A percentile compares a stretch with the other conserved stretches of the same genome.
Evolutionary conservation across 2,329 filamentous ascomycete species (phyloP).

Genomic region (Trichoderma simmonsii): DNA sequence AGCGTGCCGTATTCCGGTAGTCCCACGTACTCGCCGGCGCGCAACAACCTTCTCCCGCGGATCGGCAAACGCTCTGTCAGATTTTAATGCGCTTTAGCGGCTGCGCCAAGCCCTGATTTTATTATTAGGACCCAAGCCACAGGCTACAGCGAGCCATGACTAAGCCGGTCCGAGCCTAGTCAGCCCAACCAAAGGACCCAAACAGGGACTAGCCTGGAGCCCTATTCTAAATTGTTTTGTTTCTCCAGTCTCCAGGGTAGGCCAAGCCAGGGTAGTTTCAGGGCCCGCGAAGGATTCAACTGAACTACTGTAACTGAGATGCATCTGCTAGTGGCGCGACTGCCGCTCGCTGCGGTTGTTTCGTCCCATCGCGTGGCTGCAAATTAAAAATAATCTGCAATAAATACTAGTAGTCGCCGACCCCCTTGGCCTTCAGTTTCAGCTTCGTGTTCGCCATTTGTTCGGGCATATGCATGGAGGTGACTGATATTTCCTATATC

Average conservation of each 20-base stretch:
- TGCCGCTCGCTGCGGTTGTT: not conserved
- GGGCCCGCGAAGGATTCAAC: not conserved
- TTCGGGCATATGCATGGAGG: not conserved
- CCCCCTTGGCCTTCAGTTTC: not conserved
- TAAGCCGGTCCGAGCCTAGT: constrained; percentile 4
- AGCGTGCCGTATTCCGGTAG: not conserved
- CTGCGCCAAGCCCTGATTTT: not conserved
- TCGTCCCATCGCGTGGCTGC: not conserved
- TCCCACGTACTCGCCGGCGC: not conserved
- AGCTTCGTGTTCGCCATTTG: not conserved
- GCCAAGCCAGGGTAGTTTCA: not conserved
- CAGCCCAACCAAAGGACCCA: not conserved
- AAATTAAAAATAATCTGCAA: not conserved
- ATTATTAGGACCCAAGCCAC: constrained; percentile 2
- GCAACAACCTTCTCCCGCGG: not conserved
- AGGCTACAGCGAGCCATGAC: not conserved
- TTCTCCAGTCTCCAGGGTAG: too few relatives aligned
- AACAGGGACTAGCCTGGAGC: not conserved
- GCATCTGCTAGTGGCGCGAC: not conserved
- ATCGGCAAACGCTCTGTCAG: not conserved
- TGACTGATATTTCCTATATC: not conserved
- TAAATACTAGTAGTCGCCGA: not conserved
- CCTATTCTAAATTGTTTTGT: too few relatives aligned
- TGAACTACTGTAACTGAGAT: not conserved
- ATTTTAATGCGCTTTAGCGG: constrained; percentile 9